Conservation (phyloP, 2,329 filamentous ascomycete genomes). For the Aureobasidium pullulans region DNA sequence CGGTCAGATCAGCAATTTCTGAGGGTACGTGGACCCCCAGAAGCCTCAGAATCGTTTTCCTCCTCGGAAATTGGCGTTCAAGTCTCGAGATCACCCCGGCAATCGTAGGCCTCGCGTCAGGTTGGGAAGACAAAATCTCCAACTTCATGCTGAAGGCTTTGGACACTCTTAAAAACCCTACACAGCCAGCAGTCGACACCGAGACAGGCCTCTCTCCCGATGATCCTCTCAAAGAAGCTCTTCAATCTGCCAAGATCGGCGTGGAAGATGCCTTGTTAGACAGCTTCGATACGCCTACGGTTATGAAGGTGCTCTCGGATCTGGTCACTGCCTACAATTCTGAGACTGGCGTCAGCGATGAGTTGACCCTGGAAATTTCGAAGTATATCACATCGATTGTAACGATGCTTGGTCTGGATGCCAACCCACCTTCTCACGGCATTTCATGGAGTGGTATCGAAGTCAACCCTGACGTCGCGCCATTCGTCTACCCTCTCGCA, state of each 20-base stretch:
- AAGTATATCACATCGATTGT: slow-evolving; percentile 78
- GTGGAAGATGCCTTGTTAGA: slow-evolving; percentile 64
- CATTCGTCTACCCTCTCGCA: slow-evolving; percentile 54
- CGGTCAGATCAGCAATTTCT: slow-evolving; percentile 73
- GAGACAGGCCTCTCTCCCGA: slow-evolving; percentile 17
- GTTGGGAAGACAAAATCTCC: slow-evolving; percentile 74
- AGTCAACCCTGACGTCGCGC: slow-evolving; percentile 51
- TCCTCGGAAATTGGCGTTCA: slow-evolving; percentile 84
- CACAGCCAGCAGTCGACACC: slow-evolving; percentile 16
- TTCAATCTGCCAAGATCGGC: slow-evolving; percentile 48
- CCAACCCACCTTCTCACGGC: slow-evolving; percentile 36
- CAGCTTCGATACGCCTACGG: slow-evolving; percentile 78
- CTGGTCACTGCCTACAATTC: slow-evolving; percentile 72
- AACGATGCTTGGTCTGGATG: slow-evolving; percentile 74
- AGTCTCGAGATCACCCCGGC: slow-evolving; percentile 85
- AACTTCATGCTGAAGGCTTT: slow-evolving; percentile 58
- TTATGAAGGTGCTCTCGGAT: slow-evolving; percentile 70
- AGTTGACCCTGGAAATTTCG: slow-evolving; percentile 50
- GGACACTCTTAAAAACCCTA: slow-evolving; percentile 33
- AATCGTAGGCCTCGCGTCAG: slow-evolving; percentile 64
- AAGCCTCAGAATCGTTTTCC: slow-evolving; percentile 74
- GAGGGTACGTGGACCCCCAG: slow-evolving; percentile 67
- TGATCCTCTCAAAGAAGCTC: slow-evolving; percentile 29
- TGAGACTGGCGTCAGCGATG: slow-evolving; percentile 38
- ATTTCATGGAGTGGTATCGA: slow-evolving; percentile 62